Base-by-base conservation (phyloP, 257 asterid genomes). In the Rhazya stricta region DNA sequence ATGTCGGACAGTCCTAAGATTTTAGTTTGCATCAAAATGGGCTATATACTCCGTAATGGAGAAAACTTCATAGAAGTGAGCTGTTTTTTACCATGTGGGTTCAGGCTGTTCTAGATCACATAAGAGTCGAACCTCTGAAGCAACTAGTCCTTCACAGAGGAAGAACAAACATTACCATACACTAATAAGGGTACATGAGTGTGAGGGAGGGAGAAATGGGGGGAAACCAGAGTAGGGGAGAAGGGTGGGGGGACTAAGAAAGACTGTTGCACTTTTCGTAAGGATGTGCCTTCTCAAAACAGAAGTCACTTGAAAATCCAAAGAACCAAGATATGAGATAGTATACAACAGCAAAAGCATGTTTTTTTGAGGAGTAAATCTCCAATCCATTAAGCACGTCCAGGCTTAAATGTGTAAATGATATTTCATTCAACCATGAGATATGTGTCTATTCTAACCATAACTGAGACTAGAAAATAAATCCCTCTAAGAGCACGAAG, bases 61-160 rank as follows among this genome's bases (percentile, higher is more conserved):
- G n/a, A 41, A 60, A 46, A 77, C 41, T 45, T 61, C 46, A 36
- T 36, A 66, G 50, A 66, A 66, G 71, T 37, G 19, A 12, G 29
- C 72, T 45, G 25, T 42, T 32, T 45, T 82, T 79, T 86, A 95
- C 99, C 99, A 95, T 69, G 98, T 88, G 4, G 99, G 96, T 79
- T 95, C 99, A 42, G 94, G 87, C 84, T 85, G 96, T 87, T 91
- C 98, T 30, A 95, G 96, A 87, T 95, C 99, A 81, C 97, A 92
- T 68, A 92, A 77, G 50, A 95, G 94, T 57, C 96, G 88, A 41
- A 91, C 84, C 81, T 95, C 98, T 21, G 99, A 95, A 19, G 97
- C 76, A 63, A 89, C 99, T 72, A 82, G 72, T 60, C 99, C 99
- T 89, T 72, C 62, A 69, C 81, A 76, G 69, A 81, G 80, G 27